Evolutionary conservation across 2,329 filamentous ascomycete species (phyloP).

Genomic region (Diaporthe humulicola): DNA sequence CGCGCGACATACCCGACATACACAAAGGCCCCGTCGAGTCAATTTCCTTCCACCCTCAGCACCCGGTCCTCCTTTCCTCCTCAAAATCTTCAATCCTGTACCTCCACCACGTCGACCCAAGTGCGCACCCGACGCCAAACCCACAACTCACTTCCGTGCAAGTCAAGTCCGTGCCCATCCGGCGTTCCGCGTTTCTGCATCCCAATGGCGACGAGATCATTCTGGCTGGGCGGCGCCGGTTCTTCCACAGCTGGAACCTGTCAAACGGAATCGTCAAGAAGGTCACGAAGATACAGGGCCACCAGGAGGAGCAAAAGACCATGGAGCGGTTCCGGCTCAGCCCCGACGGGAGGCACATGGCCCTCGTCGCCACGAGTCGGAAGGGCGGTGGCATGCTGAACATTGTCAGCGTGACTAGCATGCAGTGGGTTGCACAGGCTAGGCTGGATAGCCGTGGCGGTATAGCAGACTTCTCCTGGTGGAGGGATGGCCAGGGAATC

Average conservation of each 20-base stretch:
- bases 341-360: constrained; percentile 89
- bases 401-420: constrained; percentile 81
- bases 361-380: constrained; percentile 80
- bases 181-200: constrained; percentile 84
- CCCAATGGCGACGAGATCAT: constrained; percentile 83
- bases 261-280: constrained; percentile 86
- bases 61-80: constrained; percentile 90
- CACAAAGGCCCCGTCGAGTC: constrained; percentile 86
- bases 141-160: constrained; percentile 92
- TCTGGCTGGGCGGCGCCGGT: constrained; percentile 87
- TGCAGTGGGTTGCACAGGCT: constrained; percentile 89
- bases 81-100: constrained; percentile 88
- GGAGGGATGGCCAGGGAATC: constrained; percentile 85
- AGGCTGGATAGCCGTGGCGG: constrained; percentile 86
- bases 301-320: constrained; percentile 84
- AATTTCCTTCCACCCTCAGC: constrained; percentile 89
- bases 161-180: constrained; percentile 85
- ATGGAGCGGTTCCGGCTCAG: constrained; percentile 94
- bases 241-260: constrained; percentile 96
- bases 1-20: constrained; percentile 84
- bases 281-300: constrained; percentile 80
- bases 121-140: constrained; percentile 82
- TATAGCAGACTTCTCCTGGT: constrained; percentile 94
- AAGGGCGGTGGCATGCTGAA: constrained; percentile 93
- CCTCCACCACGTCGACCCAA: constrained; percentile 88